Evolutionary conservation across 2,329 filamentous ascomycete genomes (phyloP).

Genomic region (Botryotinia globosa): DNA sequence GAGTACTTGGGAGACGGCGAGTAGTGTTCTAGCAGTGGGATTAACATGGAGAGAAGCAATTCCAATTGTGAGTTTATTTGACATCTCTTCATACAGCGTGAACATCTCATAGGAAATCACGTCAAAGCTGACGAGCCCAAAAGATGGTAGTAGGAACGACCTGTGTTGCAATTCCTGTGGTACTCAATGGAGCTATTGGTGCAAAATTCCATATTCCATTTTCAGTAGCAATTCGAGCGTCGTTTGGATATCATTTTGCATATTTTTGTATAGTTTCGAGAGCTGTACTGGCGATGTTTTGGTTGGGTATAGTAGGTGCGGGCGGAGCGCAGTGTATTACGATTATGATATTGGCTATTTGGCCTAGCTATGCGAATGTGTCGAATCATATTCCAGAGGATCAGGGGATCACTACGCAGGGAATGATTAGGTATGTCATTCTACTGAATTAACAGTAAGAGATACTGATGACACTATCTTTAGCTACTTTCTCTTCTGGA

Average conservation of each 20-base stretch:
- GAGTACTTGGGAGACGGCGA: conserved; percentile 52
- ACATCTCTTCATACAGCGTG: conserved; percentile 16
- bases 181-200: conserved; percentile 48
- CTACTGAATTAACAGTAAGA: conserved; percentile 23
- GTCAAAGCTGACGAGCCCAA: conserved; percentile 19
- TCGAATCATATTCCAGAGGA: conserved; percentile 43
- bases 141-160: conserved; percentile 58
- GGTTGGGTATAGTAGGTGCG: conserved; percentile 65
- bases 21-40: conserved; percentile 49
- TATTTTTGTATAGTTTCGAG: conserved; percentile 43
- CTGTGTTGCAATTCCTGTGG: conserved; percentile 55
- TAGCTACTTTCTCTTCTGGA: conserved; percentile 49
- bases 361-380: conserved; percentile 50
- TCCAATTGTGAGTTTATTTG: conserved; percentile 37
- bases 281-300: conserved; percentile 48
- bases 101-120: no score
- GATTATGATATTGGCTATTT: conserved; percentile 47
- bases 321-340: conserved; percentile 55
- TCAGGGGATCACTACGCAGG: conserved; percentile 53
- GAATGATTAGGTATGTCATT: conserved; percentile 45
- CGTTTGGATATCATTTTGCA: conserved; percentile 49
- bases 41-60: conserved; percentile 55
- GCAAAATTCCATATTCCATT: conserved; percentile 49
- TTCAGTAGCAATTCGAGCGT: conserved; percentile 45
- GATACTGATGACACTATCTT: not conserved